Percentiles rank a stretch among this genome's conserved stretches.
Conservation (phyloP, 2,329 filamentous ascomycete genomes). For the Diaporthe vaccinii region DNA sequence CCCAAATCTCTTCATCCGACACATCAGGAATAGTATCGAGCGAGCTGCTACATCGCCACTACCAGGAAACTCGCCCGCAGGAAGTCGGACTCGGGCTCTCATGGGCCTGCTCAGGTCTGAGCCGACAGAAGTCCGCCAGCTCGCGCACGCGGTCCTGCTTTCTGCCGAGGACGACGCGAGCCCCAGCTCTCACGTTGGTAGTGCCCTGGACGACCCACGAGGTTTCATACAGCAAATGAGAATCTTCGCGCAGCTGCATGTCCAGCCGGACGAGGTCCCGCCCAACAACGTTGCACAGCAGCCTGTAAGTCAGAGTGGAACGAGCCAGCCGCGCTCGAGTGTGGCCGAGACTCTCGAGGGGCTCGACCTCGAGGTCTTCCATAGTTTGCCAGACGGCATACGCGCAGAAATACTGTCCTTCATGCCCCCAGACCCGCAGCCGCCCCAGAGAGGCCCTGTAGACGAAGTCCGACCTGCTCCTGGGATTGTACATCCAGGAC, state of each 20-base stretch:
- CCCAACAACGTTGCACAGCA: not conserved
- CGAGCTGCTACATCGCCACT: too few species aligned
- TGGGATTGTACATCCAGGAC: too few species aligned
- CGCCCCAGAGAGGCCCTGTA: not conserved
- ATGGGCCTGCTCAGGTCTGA: not conserved
- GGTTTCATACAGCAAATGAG: not conserved
- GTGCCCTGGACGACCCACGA: not conserved
- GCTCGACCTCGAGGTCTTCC: not conserved
- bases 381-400: not conserved
- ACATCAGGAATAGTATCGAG: not conserved
- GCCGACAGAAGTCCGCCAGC: not conserved
- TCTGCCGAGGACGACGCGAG: not conserved
- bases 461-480: not conserved
- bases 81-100: not conserved
- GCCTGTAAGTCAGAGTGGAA: too few species aligned
- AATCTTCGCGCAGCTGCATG: not conserved
- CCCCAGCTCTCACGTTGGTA: not conserved
- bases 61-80: not conserved
- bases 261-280: not conserved
- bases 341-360: not conserved
- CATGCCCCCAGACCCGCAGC: not conserved
- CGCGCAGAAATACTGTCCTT: not conserved
- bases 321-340: not conserved
- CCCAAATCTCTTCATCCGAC: not conserved
- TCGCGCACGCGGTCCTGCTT: not conserved